Base-by-base conservation (phyloP, 2,329 filamentous ascomycete genomes). In the Aspergillus neotritici region DNA sequence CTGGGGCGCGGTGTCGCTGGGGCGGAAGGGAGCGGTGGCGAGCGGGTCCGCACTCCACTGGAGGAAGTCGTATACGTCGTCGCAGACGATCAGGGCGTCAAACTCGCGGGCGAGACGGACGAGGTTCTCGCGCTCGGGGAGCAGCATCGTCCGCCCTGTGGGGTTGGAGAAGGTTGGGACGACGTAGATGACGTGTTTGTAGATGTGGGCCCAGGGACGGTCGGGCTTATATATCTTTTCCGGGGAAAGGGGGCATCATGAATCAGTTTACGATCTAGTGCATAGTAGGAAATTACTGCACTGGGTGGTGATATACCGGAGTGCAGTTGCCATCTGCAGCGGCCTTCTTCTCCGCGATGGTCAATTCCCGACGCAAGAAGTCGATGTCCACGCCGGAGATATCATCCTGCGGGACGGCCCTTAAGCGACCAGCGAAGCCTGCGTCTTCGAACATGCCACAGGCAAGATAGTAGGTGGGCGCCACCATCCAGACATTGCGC, bases 1-100 rank as follows among this genome's bases (percentile, higher is more conserved):
- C 7, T 89, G 51, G 28, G 64, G 56, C 5, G 77, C 73, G 51
- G 63, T 71, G 31, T 65, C 64, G 37, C 54, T 47, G 28, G 47
- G 43, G 21, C 41, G 5, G 40, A 48, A 4, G 15, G 34, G 12
- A 7, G 12, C 6, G 25, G 16, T 36, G 44, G 34, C 10, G 31
- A 38, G n/a, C 46, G 43, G 31, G 34, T 68, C 59, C 1, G 71
- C 56, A 2, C 79, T 77, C 87, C 89, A 96, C 61, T 90, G 86
- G 4, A 97, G 74, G 52, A 91, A 84, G 63, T 97, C 91, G 62
- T 98, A 98, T 8, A 97, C 89, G 63, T 98, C 93, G 67, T 97
- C 91, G 37, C 80, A 80, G 21, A 96, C 75, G 43, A 96, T 67
- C n/a, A 97, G 75, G 5, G 87, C 87, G 62, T 97, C 83, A 62